Base-by-base conservation (phyloP, 495 filamentous ascomycete genomes). In the Aspergillus nidulans region DNA sequence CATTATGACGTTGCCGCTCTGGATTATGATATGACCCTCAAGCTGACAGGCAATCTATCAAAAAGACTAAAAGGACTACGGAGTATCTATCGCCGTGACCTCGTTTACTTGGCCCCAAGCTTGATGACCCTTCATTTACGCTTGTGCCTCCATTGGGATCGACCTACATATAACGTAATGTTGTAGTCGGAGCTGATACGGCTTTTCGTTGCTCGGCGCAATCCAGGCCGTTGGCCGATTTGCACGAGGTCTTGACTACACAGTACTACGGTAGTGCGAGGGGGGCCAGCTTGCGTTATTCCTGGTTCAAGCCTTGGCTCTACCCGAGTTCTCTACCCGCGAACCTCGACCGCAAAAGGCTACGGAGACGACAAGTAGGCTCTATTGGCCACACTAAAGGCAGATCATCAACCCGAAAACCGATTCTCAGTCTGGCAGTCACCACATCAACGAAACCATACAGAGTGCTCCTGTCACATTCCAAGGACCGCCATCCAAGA, bases 121-220 rank as follows among this genome's bases (percentile, higher is more conserved):
- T 49, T 21, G 16, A 25, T 7, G 4, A 38, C 32, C 32, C n/a
- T 20, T 24, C 52, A 24, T 44, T 59, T 56, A 57, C 42, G 32
- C 56, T 42, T 47, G 15, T 12, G 2, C 10, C 8, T 54, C 50
- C 45, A 65, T 65, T 65, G 19, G 49, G 58, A 62, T 65, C 62
- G 56, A 52, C 62, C 47, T 6, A 12, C 30, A 13, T 34, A 34
- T 12, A 12, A 34, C 6, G 26, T 6, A 34, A 34, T 12, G 10
- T 10, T 12, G 30, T 38, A 48, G 46, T 50, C 43, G 48, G 48
- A 49, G 4, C 34, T 28, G 7, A 26, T 50, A 38, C 9, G 30
- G 30, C 9, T 34, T 34, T 6, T 34, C 4, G 30, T 34, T 34
- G 30, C 15, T 34, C 15, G 12, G 10, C 48, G 30, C 23, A 42